A percentile compares a stretch with the other conserved stretches of the same genome.
phyloP scores from a whole-genome alignment of 1,284 basidiomycete genomes.

The Cryptococcus floricola region DNA sequence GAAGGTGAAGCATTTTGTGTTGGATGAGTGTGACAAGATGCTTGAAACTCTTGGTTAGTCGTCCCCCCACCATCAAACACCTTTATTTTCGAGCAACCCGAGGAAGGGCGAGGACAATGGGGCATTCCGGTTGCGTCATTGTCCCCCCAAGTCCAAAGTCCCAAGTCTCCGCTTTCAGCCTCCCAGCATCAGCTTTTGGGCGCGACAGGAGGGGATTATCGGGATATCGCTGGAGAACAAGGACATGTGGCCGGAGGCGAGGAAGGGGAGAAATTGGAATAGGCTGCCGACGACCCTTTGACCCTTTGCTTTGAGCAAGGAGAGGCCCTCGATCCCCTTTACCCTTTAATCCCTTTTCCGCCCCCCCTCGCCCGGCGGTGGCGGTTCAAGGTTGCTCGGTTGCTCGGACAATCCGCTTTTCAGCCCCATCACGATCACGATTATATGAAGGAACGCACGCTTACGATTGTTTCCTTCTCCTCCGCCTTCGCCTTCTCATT shows the following conservation, averaged over 20 bases:
- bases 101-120: slow-evolving; percentile 10
- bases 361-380: not conserved
- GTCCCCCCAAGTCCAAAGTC: not conserved
- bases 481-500: not conserved
- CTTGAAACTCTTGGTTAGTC: slow-evolving; percentile 99
- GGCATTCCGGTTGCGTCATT: slow-evolving; percentile 36
- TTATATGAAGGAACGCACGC: slow-evolving; percentile 8
- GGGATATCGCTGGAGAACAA: too few relatives aligned
- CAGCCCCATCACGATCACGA: not conserved
- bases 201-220: not conserved
- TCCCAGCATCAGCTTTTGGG: not conserved
- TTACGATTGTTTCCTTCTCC: slow-evolving; percentile 15
- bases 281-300: slow-evolving; percentile 3
- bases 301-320: too few relatives aligned
- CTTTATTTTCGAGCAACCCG: slow-evolving; percentile 25
- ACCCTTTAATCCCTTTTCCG: not conserved
- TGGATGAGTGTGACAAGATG: slow-evolving; percentile 99
- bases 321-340: slow-evolving; percentile 3
- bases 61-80: slow-evolving; percentile 8
- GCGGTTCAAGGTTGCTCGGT: not conserved
- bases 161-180: not conserved
- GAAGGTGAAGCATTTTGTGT: slow-evolving; percentile 96
- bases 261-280: too few relatives aligned
- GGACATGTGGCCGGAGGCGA: not conserved
- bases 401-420: not conserved